Evolutionary conservation across 1,284 basidiomycete species (phyloP).

Genomic region (Puccinia triticina): DNA sequence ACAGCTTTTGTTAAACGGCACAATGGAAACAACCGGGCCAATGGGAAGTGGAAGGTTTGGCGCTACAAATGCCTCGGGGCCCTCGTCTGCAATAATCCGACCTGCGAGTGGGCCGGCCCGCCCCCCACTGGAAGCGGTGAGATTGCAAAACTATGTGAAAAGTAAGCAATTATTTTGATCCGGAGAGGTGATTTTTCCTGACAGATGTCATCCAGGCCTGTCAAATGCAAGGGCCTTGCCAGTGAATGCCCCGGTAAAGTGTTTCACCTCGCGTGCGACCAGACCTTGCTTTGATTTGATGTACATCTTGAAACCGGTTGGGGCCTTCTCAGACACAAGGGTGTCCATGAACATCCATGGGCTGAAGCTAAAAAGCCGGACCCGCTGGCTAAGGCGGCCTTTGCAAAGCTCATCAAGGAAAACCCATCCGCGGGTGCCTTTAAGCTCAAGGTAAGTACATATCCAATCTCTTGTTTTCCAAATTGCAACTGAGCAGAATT

Average conservation of each 20-base stretch:
- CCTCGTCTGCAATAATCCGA: not conserved
- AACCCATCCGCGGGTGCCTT: too few species aligned
- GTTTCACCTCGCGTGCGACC: not conserved
- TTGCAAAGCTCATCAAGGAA: not conserved
- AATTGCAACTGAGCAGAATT: too few species aligned
- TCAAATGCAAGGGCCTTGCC: not conserved
- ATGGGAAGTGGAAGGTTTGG: not conserved
- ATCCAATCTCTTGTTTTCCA: too few species aligned
- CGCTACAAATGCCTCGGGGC: not conserved
- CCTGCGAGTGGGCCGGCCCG: too few species aligned
- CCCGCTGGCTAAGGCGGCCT: not conserved
- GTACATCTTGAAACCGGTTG: not conserved
- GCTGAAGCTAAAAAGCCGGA: not conserved
- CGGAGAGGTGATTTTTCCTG: too few species aligned
- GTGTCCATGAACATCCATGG: conserved; percentile 1
- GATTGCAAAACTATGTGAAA: not conserved
- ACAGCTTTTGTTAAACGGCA: not conserved
- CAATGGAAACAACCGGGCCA: not conserved
- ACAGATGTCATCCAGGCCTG: too few species aligned
- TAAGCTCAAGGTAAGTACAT: too few species aligned
- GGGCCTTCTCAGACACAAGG: not conserved
- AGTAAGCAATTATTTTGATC: not conserved
- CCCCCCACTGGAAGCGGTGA: not conserved
- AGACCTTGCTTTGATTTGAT: not conserved
- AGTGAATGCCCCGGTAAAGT: not conserved